Base-by-base conservation (phyloP, 768 basidiomycete genomes). In the Mycena chlorophos region DNA sequence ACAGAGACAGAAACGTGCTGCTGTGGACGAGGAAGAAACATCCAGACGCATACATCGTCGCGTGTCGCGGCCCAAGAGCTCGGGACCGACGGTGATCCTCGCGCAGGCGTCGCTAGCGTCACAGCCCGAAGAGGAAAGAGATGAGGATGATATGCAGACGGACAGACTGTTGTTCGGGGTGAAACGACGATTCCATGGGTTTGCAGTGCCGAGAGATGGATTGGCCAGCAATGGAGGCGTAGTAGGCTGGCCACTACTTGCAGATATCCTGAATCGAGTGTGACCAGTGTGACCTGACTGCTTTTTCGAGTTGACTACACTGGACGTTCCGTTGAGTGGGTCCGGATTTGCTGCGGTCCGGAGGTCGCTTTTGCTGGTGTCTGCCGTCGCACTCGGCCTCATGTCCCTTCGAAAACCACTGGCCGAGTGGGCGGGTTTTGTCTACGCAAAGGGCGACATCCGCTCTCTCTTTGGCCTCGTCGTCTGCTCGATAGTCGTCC, bases 391-490 rank as follows among this genome's bases (percentile, higher is more conserved):
- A 49, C 71, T 88, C 60, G 78, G 81, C 61, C 72, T 86, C 56
- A 74, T 88, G 69, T 81, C 85, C 42, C 72, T 84, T 63, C 81
- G 78, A 69, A 78, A 75, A 37, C 81, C 81, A 19, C 73, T 83
- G 63, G 69, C 78, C 61, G 74, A 81, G 59, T 75, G 82, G 65
- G 72, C 80, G 61, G 71, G 74, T 63, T 65, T 78, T 57, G 69
- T 85, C 60, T 69, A 80, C 61, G 76, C 77, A 60, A 83, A 82
- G 66, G 77, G 83, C 52, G 87, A 88, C 68, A 71, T 88, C 68
- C 82, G 83, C 72, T 86, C 87, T 62, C 75, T 89, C 65, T 78
- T 92, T 71, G 85, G 84, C 64, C 77, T 82, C 55, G 74, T 87
- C 67, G 79, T 91, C 63, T 83, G 87, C 65, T 72, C 81, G 70